Evolutionary conservation across 2,329 filamentous ascomycete genomes (phyloP), one percentile per base, ranked within the genome.

Genomic region (Tolypocladium tundrense): DNA sequence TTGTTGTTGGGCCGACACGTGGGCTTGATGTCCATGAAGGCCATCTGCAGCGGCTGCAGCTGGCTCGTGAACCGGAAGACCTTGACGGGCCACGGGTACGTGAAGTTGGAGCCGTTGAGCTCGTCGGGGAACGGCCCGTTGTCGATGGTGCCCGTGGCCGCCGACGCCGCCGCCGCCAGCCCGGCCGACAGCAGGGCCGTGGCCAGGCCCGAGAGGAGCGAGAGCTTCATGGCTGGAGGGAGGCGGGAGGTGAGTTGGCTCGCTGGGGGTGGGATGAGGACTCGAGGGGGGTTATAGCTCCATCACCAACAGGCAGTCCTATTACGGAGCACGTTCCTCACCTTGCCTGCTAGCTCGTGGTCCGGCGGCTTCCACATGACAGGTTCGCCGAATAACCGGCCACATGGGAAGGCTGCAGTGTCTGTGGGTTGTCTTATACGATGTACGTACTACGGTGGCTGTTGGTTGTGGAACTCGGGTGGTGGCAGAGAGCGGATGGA

Each of bases 1-100:
- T 73, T 76, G 48, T 70, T 71, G 58, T 71, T 73, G 53, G 70
- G 60, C 35, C 62, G 57, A 56, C 61, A 63, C 1, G 63, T 66
- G 9, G 77, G 77, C 14, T 67, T 55, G 31, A 82, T 63, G 60
- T 83, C 79, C 78, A 83, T 81, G 62, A 80, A 82, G 19, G 79
- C 79, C 79, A 82, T 83, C 48, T 79, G 72, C 33, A 82, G 67
- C n/a, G 73, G 66, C 53, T 76, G 71, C 16, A 69, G 67, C 65
- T 82, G 79, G 45, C 78, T 79, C 1, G 66, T 68, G 63, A 83
- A 76, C 48, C 67, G 70, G 67, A 77, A 80, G 40, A 78, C 69
- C 59, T 79, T 73, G 58, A 80, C 68, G 1, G 78, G 79, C 65
- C 72, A 80, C 24, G 78, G 78, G 62, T 82, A 82, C 1, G 77